Base-by-base conservation (phyloP, 169 alveolate genomes). In the Amoebophrya sp. region DNA sequence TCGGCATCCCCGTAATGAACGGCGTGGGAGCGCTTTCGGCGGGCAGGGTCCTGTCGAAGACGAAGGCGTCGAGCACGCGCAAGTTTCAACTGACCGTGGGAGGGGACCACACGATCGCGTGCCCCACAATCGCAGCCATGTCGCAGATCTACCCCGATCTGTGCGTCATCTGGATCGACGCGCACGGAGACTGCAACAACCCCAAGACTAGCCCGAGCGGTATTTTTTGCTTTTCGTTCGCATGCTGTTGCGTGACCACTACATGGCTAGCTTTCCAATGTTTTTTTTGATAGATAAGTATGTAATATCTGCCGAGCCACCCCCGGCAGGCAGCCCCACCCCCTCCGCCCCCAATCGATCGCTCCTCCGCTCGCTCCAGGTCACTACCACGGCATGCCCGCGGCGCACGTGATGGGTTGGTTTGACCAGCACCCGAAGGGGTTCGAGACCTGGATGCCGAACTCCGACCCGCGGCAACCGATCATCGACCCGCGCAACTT, bases 321-420 rank as follows among this genome's bases (percentile, higher is more conserved):
- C n/a, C n/a, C n/a, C n/a, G n/a, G n/a, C n/a, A n/a, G n/a, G n/a
- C n/a, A n/a, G n/a, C n/a, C n/a, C n/a, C n/a, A n/a, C n/a, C n/a
- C n/a, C n/a, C n/a, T n/a, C n/a, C n/a, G n/a, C n/a, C n/a, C n/a
- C n/a, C n/a, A n/a, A n/a, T n/a, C n/a, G n/a, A n/a, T n/a, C n/a
- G n/a, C n/a, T n/a, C n/a, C n/a, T n/a, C n/a, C n/a, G n/a, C n/a
- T n/a, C n/a, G n/a, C n/a, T n/a, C n/a, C n/a, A n/a, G n/a, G 90
- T 16, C 45, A 88, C 90, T 88, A 88, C 58, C 90, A 88, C 41
- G 90, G 90, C 23, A 88, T 88, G 90, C 90, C 90, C 0, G 90
- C 90, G 29, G 90, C 90, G 40, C 90, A 88, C 58, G 90, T 58
- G 10, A 88, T 88, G 90, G 90, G 90, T 4, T 88, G 90, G 90